These are phyloP conservation scores for Metarhizium guizhouense DNA, from an alignment of 2,329 filamentous ascomycete species.

Conservation along the genomic window DNA sequence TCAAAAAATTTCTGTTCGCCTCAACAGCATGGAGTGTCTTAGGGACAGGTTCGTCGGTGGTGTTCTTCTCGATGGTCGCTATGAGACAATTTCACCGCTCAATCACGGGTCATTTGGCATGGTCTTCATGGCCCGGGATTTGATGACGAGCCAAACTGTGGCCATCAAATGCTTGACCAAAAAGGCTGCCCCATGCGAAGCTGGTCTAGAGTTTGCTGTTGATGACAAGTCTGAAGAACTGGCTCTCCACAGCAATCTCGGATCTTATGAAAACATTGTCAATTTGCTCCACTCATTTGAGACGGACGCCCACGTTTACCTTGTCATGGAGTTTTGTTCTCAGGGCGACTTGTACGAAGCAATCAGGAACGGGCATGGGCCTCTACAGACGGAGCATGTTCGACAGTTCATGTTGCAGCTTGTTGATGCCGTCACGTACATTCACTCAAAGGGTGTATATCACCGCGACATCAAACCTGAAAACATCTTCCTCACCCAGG, in stretches of 20 bases:
- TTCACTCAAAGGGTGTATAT: constrained; percentile 85
- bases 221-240: constrained; percentile 80
- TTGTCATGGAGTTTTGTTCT: constrained; percentile 91
- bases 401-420: constrained; percentile 96
- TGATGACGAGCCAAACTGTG: constrained; percentile 66
- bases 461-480: constrained; percentile 99
- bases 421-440: constrained; percentile 78
- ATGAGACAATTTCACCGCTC: constrained; percentile 83
- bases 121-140: constrained; percentile 88
- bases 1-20: constrained; percentile 9
- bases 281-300: constrained; percentile 81
- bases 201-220: constrained; percentile 56
- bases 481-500: constrained; percentile 89
- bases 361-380: constrained; percentile 80
- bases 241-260: constrained; percentile 70
- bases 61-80: constrained; percentile 79
- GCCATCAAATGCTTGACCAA: constrained; percentile 97
- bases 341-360: constrained; percentile 97
- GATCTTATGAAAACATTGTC: constrained; percentile 82
- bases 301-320: constrained; percentile 79
- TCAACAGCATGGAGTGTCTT: constrained; percentile 66
- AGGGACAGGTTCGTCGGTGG: constrained; percentile 72
- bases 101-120: constrained; percentile 99
- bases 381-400: constrained; percentile 90
- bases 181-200: constrained; percentile 52